phyloP scores from a whole-genome alignment of 1,284 basidiomycete species.

The Trichosporon asahii region DNA sequence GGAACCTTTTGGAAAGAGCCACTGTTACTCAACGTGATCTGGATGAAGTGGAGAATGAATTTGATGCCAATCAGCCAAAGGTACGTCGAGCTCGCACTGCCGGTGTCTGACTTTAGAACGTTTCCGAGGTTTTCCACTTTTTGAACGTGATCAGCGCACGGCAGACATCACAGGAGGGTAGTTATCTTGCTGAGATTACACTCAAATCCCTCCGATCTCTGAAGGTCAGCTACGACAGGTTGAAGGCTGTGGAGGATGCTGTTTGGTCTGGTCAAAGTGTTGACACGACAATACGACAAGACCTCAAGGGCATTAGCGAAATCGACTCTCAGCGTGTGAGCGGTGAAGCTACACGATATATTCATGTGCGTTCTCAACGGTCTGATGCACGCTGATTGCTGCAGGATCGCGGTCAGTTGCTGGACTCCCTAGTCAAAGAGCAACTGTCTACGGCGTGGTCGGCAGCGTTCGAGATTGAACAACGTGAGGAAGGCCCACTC shows the following conservation, averaged over 20 bases:
- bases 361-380: not conserved
- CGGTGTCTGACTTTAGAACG: not conserved
- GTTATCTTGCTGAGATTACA: not conserved
- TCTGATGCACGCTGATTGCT: not conserved
- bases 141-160: not conserved
- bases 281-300: conserved; percentile 28
- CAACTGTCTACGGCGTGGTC: not conserved
- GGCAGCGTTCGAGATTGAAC: not conserved
- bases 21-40: not conserved
- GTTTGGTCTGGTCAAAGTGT: conserved; percentile 36
- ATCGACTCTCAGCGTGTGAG: not conserved
- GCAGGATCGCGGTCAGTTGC: not conserved
- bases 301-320: conserved; percentile 11
- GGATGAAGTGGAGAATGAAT: not conserved
- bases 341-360: not conserved
- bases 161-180: not conserved
- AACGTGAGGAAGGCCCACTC: not conserved
- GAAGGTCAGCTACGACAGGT: conserved; percentile 12
- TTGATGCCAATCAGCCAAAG: not conserved
- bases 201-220: conserved; percentile 21
- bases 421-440: not conserved
- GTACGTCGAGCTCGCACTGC: not conserved
- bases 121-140: not conserved
- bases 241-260: conserved; percentile 34
- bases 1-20: not conserved